Evolutionary conservation across 2,329 filamentous ascomycete genomes (phyloP), one percentile per base, ranked within the genome.

Genomic region (Cercospora citrullina): DNA sequence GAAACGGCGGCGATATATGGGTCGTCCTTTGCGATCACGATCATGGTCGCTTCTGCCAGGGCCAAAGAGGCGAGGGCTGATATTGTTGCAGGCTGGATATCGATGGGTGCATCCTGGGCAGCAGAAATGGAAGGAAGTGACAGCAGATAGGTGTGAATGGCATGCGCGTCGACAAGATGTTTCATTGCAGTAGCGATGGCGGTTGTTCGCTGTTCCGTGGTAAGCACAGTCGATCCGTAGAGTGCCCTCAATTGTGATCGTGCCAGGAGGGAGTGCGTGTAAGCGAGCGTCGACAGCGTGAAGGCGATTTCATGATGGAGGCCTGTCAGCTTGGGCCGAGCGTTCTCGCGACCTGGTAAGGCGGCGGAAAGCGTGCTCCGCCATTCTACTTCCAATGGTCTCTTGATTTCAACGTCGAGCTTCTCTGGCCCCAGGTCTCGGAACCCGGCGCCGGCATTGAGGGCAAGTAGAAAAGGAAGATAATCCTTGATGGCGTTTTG

Each of bases 11-110:
- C 89, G 1, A 94, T 91, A 76, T 97, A 98, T 0, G 94, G 93
- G 75, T 99, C 95, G 77, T 98, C 94, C 74, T 98, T 98, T 60
- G 96, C 79, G 0, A 98, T 93, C 0, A 93, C 93, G 1, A 97
- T 86, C 1, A 98, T 85, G 0, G 94, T 97, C 0, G 94, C 94
- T 80, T 97, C 94, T 1, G 94, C 93, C 33, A 95, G 84, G 0
- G 92, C 89, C 3, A 97, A 84, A 10, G 85, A 86, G 3, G 81
- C 82, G 61, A 84, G 73, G 16, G 82, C 83, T 12, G 79, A 80
- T 48, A 81, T 77, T 39, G 81, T 80, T 3, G 81, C 76, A 3
- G 79, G 76, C 7, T 82, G 79, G 12, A 83, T 81, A 65, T 85
- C 83, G 7, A 76, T 63, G 68, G 72, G 77, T 60, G 69, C 76